Percentiles rank a stretch among this genome's conserved stretches.
Conservation (phyloP, 495 filamentous ascomycete species). For the Hapsidospora chrysogenum region DNA sequence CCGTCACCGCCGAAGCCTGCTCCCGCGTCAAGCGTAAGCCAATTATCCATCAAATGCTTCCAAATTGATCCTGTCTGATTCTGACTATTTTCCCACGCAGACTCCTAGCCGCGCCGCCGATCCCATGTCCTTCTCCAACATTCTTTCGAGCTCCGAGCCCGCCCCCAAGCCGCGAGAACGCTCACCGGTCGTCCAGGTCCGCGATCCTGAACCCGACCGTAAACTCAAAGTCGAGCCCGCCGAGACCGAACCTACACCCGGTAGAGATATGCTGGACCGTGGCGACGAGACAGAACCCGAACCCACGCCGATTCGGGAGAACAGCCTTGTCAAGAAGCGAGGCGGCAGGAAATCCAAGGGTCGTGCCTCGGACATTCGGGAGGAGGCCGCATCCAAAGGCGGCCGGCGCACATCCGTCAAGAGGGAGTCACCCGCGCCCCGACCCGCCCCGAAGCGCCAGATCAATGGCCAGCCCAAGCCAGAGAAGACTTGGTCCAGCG, state of each 20-base stretch:
- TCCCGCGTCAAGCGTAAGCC: constrained; percentile 22
- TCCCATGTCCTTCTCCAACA: constrained; percentile 85
- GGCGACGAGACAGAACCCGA: constrained; percentile 3
- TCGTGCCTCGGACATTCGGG: constrained; percentile 20
- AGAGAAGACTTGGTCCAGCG: constrained; percentile 36
- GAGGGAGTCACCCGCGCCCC: constrained; percentile 24
- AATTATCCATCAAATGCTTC: no score
- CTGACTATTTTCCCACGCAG: constrained; percentile 16
- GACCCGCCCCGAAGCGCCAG: constrained; percentile 31
- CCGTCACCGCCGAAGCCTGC: constrained; percentile 12
- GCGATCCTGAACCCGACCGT: constrained; percentile 9
- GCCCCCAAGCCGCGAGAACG: constrained; percentile 27
- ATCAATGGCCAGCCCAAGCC: constrained; percentile 30
- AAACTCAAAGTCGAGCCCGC: constrained; percentile 7
- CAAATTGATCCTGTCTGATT: constrained; percentile 9
- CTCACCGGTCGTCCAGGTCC: constrained; percentile 15
- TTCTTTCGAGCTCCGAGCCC: constrained; percentile 61
- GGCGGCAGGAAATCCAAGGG: constrained; percentile 17
- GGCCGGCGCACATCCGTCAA: constrained; percentile 22
- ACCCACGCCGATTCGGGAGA: constrained; percentile 1
- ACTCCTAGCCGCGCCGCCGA: constrained; percentile 52
- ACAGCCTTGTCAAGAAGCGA: constrained; percentile 13
- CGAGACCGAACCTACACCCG: neutral
- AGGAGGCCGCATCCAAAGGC: constrained; percentile 20
- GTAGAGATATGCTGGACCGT: neutral